Evolutionary conservation across 352 stramenopile genomes (phyloP).

Genomic region (Phytopythium montanum): DNA sequence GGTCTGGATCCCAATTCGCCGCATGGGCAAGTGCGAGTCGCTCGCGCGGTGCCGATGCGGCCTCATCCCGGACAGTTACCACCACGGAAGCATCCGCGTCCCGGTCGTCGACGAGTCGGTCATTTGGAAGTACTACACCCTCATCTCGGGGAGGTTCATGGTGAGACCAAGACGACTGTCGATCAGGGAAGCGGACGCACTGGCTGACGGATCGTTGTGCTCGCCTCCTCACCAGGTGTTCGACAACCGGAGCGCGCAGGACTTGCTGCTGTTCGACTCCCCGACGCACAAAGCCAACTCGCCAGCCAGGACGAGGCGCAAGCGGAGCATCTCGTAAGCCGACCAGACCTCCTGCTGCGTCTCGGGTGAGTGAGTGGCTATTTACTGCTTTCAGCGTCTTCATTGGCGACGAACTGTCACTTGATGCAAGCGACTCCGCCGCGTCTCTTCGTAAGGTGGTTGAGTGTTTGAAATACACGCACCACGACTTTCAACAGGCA

Average conservation of each 20-base stretch:
- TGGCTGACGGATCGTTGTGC: background rate
- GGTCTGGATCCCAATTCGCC: slow-evolving; percentile 66
- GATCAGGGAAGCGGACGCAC: background rate
- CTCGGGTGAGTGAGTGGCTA: slow-evolving; percentile 2
- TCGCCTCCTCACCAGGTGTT: slow-evolving; percentile 9
- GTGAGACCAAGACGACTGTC: slow-evolving; percentile 13
- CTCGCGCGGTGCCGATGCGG: slow-evolving; percentile 60
- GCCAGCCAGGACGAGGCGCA: slow-evolving; percentile 13
- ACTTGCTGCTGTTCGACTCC: slow-evolving; percentile 7
- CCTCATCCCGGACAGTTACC: slow-evolving; percentile 71
- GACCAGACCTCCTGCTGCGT: background rate
- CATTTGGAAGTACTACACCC: slow-evolving; percentile 71
- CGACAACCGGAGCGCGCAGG: slow-evolving; percentile 14
- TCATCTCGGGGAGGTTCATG: slow-evolving; percentile 69
- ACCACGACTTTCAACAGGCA: background rate
- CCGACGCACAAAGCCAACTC: background rate
- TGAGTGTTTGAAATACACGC: too few relatives aligned
- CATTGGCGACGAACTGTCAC: background rate
- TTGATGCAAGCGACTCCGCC: background rate
- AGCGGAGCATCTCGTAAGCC: slow-evolving; percentile 34
- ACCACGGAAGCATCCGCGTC: slow-evolving; percentile 60
- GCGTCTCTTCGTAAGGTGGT: background rate
- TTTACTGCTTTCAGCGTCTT: slow-evolving; percentile 9
- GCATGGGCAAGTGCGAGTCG: slow-evolving; percentile 40
- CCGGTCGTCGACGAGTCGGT: slow-evolving; percentile 69